These are phyloP conservation scores for Rhizopogon vesiculosus DNA, from an alignment of 768 basidiomycete genomes.

Conservation along the genomic window DNA sequence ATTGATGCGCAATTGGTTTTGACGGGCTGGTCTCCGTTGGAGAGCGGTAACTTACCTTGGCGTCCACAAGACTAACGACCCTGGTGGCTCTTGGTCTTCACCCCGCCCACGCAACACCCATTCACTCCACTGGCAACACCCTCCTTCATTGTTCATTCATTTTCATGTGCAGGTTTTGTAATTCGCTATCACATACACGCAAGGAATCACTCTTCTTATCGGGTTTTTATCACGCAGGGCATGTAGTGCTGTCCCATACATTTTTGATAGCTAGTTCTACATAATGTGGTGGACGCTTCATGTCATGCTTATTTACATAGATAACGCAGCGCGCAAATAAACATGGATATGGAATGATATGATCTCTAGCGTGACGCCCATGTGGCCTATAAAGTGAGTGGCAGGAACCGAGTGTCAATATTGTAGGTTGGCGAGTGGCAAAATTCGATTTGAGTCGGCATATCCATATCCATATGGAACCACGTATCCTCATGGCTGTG, in stretches of 20 bases:
- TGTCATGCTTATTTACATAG: constrained; percentile 4
- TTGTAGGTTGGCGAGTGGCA: neutral
- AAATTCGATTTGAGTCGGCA: too few species aligned
- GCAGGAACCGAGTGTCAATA: neutral
- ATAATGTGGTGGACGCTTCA: constrained; percentile 3
- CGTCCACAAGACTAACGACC: constrained; percentile 36
- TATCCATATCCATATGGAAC: too few species aligned
- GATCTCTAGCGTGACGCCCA: too few species aligned
- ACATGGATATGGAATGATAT: neutral
- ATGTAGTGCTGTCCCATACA: constrained; percentile 2
- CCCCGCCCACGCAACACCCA: constrained; percentile 16
- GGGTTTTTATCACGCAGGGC: constrained; percentile 7
- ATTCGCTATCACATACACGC: neutral
- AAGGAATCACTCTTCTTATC: constrained; percentile 11
- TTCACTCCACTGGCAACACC: constrained; percentile 11
- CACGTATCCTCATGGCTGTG: too few species aligned
- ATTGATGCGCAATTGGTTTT: constrained; percentile 3
- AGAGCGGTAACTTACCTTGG: constrained; percentile 6
- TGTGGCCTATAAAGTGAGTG: too few species aligned
- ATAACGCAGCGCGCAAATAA: constrained; percentile 8
- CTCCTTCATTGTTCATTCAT: constrained; percentile 6
- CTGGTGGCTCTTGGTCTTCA: constrained; percentile 35
- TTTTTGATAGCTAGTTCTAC: constrained; percentile 10
- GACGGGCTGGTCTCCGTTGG: constrained; percentile 16
- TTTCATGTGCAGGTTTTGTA: neutral